These are phyloP conservation scores for Chalaropsis ovoidea DNA, from an alignment of 2,329 filamentous ascomycete species.

Conservation along the genomic window DNA sequence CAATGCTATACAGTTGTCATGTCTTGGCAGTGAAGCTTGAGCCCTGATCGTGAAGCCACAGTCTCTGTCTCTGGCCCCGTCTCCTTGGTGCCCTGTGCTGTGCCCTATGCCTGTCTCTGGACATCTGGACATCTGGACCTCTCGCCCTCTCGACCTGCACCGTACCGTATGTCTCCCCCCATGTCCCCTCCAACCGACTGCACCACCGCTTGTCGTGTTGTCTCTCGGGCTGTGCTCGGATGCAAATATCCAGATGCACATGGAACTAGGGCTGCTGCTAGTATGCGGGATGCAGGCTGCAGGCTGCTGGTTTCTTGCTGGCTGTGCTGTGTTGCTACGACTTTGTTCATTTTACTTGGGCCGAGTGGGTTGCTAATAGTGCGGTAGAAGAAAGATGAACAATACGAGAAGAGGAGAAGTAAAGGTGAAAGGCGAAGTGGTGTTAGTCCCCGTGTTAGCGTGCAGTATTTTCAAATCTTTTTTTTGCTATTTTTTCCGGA, in stretches of 20 bases:
- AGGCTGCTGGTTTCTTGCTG: too few species aligned
- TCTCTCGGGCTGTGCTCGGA: conserved; percentile 9
- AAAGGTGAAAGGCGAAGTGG: too few species aligned
- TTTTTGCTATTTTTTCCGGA: neutral
- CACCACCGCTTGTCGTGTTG: too few species aligned
- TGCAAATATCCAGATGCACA: neutral
- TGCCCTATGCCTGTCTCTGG: neutral
- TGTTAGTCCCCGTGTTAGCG: too few species aligned
- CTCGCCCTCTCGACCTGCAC: too few species aligned
- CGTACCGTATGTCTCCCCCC: too few species aligned
- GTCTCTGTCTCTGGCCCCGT: neutral
- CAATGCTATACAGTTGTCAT: conserved; percentile 9
- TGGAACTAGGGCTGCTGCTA: neutral
- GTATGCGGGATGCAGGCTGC: too few species aligned
- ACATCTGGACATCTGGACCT: too few species aligned
- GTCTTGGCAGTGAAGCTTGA: conserved; percentile 11
- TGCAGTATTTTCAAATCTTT: too few species aligned
- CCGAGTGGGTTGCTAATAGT: neutral
- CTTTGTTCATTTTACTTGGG: neutral
- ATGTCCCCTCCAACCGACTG: neutral
- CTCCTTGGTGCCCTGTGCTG: neutral
- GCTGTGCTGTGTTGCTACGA: too few species aligned
- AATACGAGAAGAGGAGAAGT: too few species aligned
- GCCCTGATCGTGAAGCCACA: neutral
- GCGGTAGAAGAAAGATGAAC: neutral